Evolutionary conservation across 2,329 filamentous ascomycete genomes (phyloP).

Genomic region (Xylaria sp.): DNA sequence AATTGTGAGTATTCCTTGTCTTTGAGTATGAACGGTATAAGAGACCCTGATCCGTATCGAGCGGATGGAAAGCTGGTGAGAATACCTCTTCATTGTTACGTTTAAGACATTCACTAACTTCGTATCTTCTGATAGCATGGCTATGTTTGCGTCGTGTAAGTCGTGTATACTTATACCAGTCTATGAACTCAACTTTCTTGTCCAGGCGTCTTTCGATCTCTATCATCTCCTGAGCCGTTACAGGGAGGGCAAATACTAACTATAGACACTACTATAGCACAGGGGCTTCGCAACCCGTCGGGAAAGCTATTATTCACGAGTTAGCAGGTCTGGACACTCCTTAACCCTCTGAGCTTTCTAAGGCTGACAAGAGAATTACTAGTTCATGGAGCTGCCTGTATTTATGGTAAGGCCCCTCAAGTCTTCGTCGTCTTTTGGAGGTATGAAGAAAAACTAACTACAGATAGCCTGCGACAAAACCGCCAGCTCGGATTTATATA

Average conservation of each 20-base stretch:
- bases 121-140: slow-evolving; percentile 52
- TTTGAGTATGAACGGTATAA: slow-evolving; percentile 22
- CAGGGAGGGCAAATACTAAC: no score
- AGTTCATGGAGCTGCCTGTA: slow-evolving; percentile 67
- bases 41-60: slow-evolving; percentile 28
- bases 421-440: neutral
- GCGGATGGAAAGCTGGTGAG: slow-evolving; percentile 33
- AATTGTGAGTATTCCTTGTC: no score
- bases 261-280: slow-evolving; percentile 37
- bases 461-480: slow-evolving; percentile 51
- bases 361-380: slow-evolving; percentile 22
- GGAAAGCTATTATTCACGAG: slow-evolving; percentile 61
- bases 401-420: slow-evolving; percentile 50
- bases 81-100: slow-evolving; percentile 10
- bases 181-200: no score
- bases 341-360: neutral
- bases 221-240: no score
- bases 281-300: slow-evolving; percentile 62
- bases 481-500: slow-evolving; percentile 43
- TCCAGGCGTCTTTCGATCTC: no score
- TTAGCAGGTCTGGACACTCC: slow-evolving; percentile 50
- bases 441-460: slow-evolving; percentile 15
- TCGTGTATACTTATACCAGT: no score
- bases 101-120: neutral
- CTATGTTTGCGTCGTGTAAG: slow-evolving; percentile 62